Percentiles rank a stretch among this genome's conserved stretches.
Conservation (phyloP, 306 rosid genomes). For the Prunus dulcis region DNA sequence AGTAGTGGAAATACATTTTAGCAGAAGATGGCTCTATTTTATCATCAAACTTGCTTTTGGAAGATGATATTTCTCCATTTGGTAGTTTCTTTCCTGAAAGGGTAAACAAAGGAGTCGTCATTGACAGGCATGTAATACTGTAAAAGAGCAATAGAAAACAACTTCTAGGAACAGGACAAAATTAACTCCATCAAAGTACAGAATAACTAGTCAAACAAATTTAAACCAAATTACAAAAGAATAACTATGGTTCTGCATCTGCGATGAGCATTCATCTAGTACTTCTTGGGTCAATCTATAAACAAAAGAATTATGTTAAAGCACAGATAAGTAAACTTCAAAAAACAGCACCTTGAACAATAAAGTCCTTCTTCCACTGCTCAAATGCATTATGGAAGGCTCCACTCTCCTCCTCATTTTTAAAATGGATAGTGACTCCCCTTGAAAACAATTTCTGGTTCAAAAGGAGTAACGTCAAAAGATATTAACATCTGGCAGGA, state of each 20-base stretch:
- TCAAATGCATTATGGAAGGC: slow-evolving; percentile 69
- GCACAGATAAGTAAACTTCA: slow-evolving; percentile 8
- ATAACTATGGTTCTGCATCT: neutral
- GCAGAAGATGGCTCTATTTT: slow-evolving; percentile 94
- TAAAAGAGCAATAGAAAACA: neutral
- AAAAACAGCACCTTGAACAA: slow-evolving; percentile 58
- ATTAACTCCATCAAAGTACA: neutral
- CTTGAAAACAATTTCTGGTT: slow-evolving; percentile 57
- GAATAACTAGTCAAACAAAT: neutral
- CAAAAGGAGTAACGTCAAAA: slow-evolving; percentile 34
- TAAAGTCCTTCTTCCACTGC: slow-evolving; percentile 61
- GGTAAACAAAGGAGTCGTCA: neutral
- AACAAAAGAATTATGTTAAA: neutral
- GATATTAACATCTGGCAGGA: slow-evolving; percentile 10
- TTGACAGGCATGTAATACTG: neutral
- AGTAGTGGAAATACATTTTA: slow-evolving; percentile 95
- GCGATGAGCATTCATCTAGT: neutral
- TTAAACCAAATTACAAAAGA: neutral
- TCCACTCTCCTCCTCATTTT: slow-evolving; percentile 64
- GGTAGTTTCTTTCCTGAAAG: slow-evolving; percentile 48
- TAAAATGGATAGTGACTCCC: slow-evolving; percentile 64
- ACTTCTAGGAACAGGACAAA: neutral
- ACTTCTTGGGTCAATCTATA: neutral
- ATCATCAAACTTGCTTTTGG: slow-evolving; percentile 82
- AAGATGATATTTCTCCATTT: slow-evolving; percentile 51